Evolutionary conservation across 805 yeast species (phyloP).

Genomic region (Yarrowia sp.): DNA sequence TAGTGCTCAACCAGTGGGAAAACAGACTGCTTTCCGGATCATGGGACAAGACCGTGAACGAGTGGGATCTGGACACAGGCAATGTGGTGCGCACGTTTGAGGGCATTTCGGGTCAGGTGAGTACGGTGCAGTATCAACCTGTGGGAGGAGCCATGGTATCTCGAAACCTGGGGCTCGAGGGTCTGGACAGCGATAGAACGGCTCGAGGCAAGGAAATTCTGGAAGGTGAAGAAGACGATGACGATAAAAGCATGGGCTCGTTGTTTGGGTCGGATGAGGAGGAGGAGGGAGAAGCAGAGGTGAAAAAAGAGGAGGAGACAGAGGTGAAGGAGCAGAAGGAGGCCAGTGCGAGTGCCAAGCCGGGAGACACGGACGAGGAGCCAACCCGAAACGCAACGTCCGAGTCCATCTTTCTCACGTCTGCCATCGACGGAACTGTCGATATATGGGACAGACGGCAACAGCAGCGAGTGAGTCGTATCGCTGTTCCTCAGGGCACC

Average conservation of each 20-base stretch:
- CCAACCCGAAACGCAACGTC: neutral
- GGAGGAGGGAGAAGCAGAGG: constrained; percentile 32
- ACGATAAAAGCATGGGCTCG: constrained; percentile 47
- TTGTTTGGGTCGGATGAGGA: constrained; percentile 60
- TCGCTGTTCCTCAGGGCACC: constrained; percentile 57
- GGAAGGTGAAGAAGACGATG: constrained; percentile 31
- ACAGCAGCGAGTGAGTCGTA: constrained; percentile 44
- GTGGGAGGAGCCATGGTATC: constrained; percentile 35
- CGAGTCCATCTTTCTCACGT: constrained; percentile 59
- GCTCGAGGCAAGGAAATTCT: constrained; percentile 25
- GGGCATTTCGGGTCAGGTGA: constrained; percentile 73
- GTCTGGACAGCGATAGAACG: constrained; percentile 31
- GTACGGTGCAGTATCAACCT: constrained; percentile 61
- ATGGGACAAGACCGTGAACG: constrained; percentile 79
- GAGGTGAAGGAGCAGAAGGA: neutral
- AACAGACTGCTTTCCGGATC: constrained; percentile 71
- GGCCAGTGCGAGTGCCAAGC: constrained; percentile 27
- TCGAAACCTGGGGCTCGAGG: constrained; percentile 31
- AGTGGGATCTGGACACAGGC: constrained; percentile 88
- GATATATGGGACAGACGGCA: constrained; percentile 79
- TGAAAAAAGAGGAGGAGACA: neutral
- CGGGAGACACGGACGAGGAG: constrained; percentile 17
- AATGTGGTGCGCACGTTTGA: constrained; percentile 47
- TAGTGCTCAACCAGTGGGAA: constrained; percentile 62
- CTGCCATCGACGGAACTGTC: constrained; percentile 79